Percentiles rank a stretch among this genome's conserved stretches.
Evolutionary conservation across 208 protist genomes (phyloP).

Genomic region (Lotmaria passim): DNA sequence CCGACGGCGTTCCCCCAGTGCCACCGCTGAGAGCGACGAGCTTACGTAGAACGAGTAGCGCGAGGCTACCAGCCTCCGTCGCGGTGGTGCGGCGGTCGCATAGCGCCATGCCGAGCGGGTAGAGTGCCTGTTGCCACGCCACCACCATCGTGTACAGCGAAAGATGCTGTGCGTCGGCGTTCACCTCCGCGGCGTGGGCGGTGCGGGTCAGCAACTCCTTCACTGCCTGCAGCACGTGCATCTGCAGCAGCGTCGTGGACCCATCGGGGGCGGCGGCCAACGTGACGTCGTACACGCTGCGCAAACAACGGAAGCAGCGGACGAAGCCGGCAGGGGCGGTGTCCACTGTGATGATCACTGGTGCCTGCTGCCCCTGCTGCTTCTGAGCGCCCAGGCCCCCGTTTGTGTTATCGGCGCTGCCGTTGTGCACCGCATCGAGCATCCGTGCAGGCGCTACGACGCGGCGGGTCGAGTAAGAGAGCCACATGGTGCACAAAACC

Average conservation of each 20-base stretch:
- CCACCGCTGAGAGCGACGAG: constrained; percentile 54
- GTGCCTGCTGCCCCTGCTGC: background rate
- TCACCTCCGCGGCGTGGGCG: constrained; percentile 35
- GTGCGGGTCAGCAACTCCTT: constrained; percentile 79
- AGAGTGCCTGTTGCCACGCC: constrained; percentile 70
- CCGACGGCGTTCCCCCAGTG: constrained; percentile 24
- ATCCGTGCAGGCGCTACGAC: background rate
- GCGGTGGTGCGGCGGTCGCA: constrained; percentile 49
- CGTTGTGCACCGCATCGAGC: background rate
- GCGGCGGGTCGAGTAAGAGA: constrained; percentile 31
- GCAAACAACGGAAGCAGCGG: constrained; percentile 62
- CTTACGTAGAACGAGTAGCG: constrained; percentile 75
- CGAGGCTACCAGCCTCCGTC: constrained; percentile 73
- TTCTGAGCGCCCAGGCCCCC: background rate
- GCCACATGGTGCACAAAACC: constrained; percentile 63
- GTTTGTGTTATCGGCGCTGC: background rate
- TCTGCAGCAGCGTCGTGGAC: constrained; percentile 48
- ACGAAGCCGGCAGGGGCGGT: constrained; percentile 36
- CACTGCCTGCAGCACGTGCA: constrained; percentile 76
- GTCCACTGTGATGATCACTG: constrained; percentile 29
- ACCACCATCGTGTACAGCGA: constrained; percentile 54
- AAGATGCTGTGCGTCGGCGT: constrained; percentile 12
- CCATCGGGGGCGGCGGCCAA: constrained; percentile 18
- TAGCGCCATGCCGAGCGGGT: constrained; percentile 65
- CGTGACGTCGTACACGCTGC: constrained; percentile 32